Evolutionary conservation across 2,329 filamentous ascomycete genomes (phyloP).

Genomic region (Chaetomiaceae sp.): DNA sequence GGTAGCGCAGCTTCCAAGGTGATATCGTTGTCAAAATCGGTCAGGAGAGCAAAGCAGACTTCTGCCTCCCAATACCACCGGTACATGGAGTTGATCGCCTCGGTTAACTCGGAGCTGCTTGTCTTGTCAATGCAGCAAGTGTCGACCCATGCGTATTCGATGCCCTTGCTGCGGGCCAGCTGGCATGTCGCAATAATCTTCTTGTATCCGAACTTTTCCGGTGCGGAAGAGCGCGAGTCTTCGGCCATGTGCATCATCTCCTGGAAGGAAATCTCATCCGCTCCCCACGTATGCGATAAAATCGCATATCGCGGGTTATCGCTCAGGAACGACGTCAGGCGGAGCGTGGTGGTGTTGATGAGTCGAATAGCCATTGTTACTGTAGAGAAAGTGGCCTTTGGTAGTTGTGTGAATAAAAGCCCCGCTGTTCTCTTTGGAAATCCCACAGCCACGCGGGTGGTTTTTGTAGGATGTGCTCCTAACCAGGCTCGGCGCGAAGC

Average conservation of each 20-base stretch:
- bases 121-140: slow-evolving; percentile 34
- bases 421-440: too few relatives aligned
- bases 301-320: slow-evolving; percentile 32
- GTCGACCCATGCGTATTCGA: slow-evolving; percentile 32
- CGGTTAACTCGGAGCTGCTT: slow-evolving; percentile 30
- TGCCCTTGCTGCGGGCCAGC: slow-evolving; percentile 24
- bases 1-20: slow-evolving; percentile 11
- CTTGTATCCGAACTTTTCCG: slow-evolving; percentile 26
- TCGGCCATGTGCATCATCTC: slow-evolving; percentile 21
- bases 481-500: too few relatives aligned
- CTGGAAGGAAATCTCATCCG: slow-evolving; percentile 15
- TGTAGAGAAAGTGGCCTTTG: too few relatives aligned
- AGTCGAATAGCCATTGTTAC: too few relatives aligned
- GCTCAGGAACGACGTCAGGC: not conserved
- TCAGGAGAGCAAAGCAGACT: slow-evolving; percentile 31
- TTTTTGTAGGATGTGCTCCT: too few relatives aligned
- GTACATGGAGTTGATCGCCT: too few relatives aligned
- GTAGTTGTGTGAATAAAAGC: too few relatives aligned
- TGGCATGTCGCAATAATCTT: slow-evolving; percentile 30
- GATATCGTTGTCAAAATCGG: slow-evolving; percentile 25
- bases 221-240: slow-evolving; percentile 6
- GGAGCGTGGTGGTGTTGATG: too few relatives aligned
- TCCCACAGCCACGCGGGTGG: too few relatives aligned
- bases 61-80: slow-evolving; percentile 25
- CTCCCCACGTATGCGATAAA: slow-evolving; percentile 34